phyloP scores from a whole-genome alignment of 257 asterid genomes.

The Jacaranda copaia region DNA sequence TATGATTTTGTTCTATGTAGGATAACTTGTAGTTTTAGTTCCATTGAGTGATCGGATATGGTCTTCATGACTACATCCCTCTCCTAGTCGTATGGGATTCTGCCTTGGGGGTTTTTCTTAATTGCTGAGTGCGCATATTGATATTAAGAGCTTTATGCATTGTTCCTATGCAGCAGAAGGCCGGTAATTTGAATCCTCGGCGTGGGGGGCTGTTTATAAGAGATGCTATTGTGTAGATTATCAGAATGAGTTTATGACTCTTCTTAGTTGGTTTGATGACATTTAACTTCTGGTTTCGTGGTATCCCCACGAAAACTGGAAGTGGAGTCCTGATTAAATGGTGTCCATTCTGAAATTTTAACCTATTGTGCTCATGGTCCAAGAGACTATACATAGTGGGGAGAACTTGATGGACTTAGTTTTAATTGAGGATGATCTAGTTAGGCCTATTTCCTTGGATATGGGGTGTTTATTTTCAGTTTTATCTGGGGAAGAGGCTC shows the following conservation, averaged over 20 bases:
- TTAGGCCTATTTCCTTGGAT: background rate
- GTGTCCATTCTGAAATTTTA: background rate
- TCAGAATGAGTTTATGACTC: constrained; percentile 14
- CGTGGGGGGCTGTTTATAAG: background rate
- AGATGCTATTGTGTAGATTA: constrained; percentile 1
- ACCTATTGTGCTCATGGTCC: background rate
- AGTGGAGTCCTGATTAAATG: background rate
- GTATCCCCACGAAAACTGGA: background rate
- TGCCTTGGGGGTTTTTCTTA: background rate
- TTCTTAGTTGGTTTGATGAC: constrained; percentile 20
- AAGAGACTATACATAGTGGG: constrained; percentile 1
- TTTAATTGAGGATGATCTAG: background rate
- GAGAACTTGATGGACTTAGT: background rate
- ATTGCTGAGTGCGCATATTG: background rate
- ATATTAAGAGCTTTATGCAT: background rate
- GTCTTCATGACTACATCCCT: background rate
- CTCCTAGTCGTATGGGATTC: background rate
- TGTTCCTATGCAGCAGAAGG: constrained; percentile 21
- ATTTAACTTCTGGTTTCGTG: background rate
- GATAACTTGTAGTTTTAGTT: constrained; percentile 18
- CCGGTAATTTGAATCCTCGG: background rate
- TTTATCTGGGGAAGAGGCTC: background rate
- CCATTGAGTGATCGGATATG: background rate
- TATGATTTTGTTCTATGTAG: background rate
- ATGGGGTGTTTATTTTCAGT: background rate